Evolutionary conservation across 2,329 filamentous ascomycete genomes (phyloP).

Genomic region (Tolypocladium paradoxum): DNA sequence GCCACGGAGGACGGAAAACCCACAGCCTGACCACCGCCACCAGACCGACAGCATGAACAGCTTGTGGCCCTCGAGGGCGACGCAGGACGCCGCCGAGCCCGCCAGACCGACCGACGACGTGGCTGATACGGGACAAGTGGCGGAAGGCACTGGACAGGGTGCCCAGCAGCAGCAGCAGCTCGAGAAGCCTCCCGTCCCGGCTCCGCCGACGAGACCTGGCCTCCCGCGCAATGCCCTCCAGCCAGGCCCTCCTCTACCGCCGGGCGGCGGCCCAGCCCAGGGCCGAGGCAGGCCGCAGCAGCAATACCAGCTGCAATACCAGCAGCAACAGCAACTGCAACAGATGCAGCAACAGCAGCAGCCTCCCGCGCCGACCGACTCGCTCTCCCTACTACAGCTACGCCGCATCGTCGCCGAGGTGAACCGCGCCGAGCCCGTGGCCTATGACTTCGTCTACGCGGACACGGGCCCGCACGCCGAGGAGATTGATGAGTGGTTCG

Average conservation of each 20-base stretch:
- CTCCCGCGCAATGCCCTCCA: conserved; percentile 15
- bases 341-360: conserved; percentile 8
- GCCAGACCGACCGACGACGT: conserved; percentile 24
- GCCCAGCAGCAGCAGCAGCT: conserved; percentile 15
- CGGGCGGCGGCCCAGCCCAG: not conserved
- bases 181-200: conserved; percentile 17
- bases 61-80: conserved; percentile 28
- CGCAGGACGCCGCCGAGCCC: conserved; percentile 18
- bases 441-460: conserved; percentile 78
- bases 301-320: conserved; percentile 2
- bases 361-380: conserved; percentile 44
- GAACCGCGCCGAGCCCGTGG: conserved; percentile 54
- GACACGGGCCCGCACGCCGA: conserved; percentile 67
- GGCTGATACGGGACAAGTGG: conserved; percentile 28
- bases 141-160: conserved; percentile 21
- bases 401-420: conserved; percentile 64
- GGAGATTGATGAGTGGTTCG: conserved; percentile 97
- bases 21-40: conserved; percentile 1
- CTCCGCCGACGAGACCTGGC: conserved; percentile 8
- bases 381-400: conserved; percentile 64
- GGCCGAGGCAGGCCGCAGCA: conserved; percentile 4
- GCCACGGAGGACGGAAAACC: conserved; percentile 1
- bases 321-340: conserved; percentile 11
- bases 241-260: conserved; percentile 5
- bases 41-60: conserved; percentile 30